These are phyloP conservation scores for Hibiscus syriacus DNA, from an alignment of 345 rosid genomes.

Conservation along the genomic window DNA sequence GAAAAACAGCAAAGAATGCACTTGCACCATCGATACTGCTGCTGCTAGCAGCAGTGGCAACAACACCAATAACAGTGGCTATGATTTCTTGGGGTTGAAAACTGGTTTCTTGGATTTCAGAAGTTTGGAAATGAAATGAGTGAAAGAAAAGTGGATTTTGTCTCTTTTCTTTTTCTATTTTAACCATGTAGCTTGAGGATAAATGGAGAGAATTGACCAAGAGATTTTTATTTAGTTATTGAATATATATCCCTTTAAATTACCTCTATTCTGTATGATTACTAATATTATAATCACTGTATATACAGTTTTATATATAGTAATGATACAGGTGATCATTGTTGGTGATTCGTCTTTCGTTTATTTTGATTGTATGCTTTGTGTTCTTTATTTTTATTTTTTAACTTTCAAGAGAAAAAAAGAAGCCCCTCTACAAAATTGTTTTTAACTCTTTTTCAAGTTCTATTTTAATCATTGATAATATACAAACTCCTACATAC, in stretches of 20 bases:
- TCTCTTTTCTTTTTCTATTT: not conserved
- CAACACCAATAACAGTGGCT: constrained; percentile 25
- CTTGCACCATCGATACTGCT: constrained; percentile 19
- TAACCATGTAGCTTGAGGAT: constrained; percentile 8
- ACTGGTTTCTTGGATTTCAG: constrained; percentile 53
- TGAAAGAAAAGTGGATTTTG: not conserved
- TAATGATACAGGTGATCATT: too few relatives aligned
- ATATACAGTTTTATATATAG: too few relatives aligned
- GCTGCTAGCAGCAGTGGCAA: constrained; percentile 19
- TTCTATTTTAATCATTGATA: too few relatives aligned
- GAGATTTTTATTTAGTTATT: constrained; percentile 16
- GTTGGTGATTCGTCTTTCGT: too few relatives aligned
- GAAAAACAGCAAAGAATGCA: constrained; percentile 49
- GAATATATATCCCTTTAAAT: not conserved
- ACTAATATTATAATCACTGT: not conserved
- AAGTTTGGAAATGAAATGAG: constrained; percentile 56
- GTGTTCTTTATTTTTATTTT: too few relatives aligned
- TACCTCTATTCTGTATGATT: constrained; percentile 15
- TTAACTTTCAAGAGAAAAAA: too few relatives aligned
- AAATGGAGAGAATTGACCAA: constrained; percentile 13
- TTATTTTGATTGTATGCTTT: too few relatives aligned
- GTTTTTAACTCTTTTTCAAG: not conserved
- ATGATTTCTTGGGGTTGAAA: constrained; percentile 78
- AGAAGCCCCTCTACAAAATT: not conserved
- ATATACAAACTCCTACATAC: too few relatives aligned